Evolutionary conservation across 2,329 filamentous ascomycete species (phyloP), one percentile per base, ranked within the genome.

Genomic region (Corinectria fuckeliana): DNA sequence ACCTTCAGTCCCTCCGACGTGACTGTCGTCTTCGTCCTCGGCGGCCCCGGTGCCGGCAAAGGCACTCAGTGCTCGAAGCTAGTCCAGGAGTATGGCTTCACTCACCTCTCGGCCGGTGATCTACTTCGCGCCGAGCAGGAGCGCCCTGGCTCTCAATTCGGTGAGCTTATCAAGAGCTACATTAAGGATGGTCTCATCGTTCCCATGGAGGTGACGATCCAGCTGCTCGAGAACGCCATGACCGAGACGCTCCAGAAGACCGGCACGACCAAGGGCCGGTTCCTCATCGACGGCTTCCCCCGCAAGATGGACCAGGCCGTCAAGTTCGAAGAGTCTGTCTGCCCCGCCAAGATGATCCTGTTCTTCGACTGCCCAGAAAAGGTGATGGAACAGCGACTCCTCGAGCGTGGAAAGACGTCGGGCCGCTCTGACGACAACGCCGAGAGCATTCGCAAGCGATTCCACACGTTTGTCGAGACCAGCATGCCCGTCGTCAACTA

Each of bases 141-240:
- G 72, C 91, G 94, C 4, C 85, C 87, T 0, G 93, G 92, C 58
- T 92, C 88, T 65, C 84, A 97, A 77, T 98, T 96, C 76, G 95
- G 95, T 75, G 87, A 93, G 66, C 85, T 98, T 80, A 99, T 99
- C 85, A 90, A 90, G 75, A 85, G 90, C 69, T 93, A 95, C 81
- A 99, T 99, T 83, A 91, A 90, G 74, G 90, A 99, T 75, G 95
- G 95, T 60, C 88, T 88, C 69, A 99, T 99, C 76, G 95, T 99
- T 64, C 95, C 95, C n/a, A 96, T 97, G 92, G 94, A 98, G 77
- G 93, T 98, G 50, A 99, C 95, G 5, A 90, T 99, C 60, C 90
- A 93, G 71, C 81, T 99, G 32, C 85, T 99, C 41, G 93, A 97
- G 79, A 96, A 97, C 77, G 92, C 93, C 58, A 98, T 99, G 92